Base-by-base conservation (phyloP, 2,329 filamentous ascomycete genomes). In the Paracamarosporium sp. region DNA sequence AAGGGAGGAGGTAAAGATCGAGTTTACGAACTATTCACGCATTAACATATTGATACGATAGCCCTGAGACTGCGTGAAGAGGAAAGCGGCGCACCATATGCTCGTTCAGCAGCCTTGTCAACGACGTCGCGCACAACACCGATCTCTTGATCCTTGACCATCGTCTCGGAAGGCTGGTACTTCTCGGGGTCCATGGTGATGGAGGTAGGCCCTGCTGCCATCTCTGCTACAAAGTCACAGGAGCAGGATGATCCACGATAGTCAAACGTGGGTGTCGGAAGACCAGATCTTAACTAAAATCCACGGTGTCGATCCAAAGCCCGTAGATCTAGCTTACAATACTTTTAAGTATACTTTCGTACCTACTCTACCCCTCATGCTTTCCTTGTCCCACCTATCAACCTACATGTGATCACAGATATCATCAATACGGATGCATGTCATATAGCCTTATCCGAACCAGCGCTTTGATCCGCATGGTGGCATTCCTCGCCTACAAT, bases 1-100 rank as follows among this genome's bases (percentile, higher is more conserved):
- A 76, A 0, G 80, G 80, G 5, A 82, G 66, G 6, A 82, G 69
- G 47, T 73, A 79, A 11, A 75, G 57, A 53, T 81, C 81, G 53
- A 82, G 60, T 71, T 68, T 81, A 78, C 58, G 72, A 47, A 67
- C 68, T 66, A 28, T 48, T 24, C 3, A 28, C 4, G 4, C 7
- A 5, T 41, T 40, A 40, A 8, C 5, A 13, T n/a, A 25, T n/a
- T n/a, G n/a, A n/a, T n/a, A n/a, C n/a, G n/a, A n/a, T n/a, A n/a
- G n/a, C n/a, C n/a, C 31, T 22, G 3, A n/a, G 15, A 17, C 12
- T 35, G 12, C 2, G 4, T 25, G 9, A 5, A 12, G 25, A 8
- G 20, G 4, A 31, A 28, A 5, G 15, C 20, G 68, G 5, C 65
- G 20, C 71, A 74, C 63, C 75, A 65, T 72, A 78, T 20, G 62